Evolutionary conservation across 2,329 filamentous ascomycete genomes (phyloP).

Genomic region (Tolypocladium tundrense): DNA sequence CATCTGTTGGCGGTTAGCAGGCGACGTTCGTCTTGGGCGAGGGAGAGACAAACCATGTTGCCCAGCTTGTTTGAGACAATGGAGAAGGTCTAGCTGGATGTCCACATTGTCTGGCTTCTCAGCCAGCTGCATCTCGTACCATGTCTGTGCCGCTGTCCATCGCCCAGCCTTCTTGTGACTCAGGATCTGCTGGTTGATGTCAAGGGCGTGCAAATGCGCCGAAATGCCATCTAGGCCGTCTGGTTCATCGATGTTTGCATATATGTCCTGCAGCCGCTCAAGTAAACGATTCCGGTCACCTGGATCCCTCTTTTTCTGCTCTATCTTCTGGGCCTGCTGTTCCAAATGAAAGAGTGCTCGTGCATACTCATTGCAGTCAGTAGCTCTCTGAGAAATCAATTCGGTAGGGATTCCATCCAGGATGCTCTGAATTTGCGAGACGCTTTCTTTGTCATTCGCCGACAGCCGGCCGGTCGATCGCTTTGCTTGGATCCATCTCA

Average conservation of each 20-base stretch:
- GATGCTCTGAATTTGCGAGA: constrained; percentile 37
- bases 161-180: constrained; percentile 87
- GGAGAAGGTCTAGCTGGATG: constrained; percentile 72
- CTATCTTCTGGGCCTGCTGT: constrained; percentile 60
- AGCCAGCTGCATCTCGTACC: constrained; percentile 87
- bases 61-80: constrained; percentile 87
- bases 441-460: constrained; percentile 34
- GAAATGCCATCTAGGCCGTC: constrained; percentile 95
- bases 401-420: constrained; percentile 61
- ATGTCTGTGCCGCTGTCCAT: constrained; percentile 92
- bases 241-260: constrained; percentile 94
- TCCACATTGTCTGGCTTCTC: constrained; percentile 68
- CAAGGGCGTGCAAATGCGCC: constrained; percentile 72
- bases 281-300: constrained; percentile 56
- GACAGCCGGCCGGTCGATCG: constrained; percentile 18
- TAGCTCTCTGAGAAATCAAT: constrained; percentile 66
- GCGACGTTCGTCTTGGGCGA: no score
- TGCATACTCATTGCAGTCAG: constrained; percentile 91
- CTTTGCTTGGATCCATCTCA: constrained; percentile 79
- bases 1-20: constrained; percentile 43
- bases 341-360: constrained; percentile 92
- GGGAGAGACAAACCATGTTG: constrained; percentile 60
- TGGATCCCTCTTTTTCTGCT: constrained; percentile 32
- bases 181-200: constrained; percentile 85
- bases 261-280: constrained; percentile 80